Evolutionary conservation across 1,284 basidiomycete genomes (phyloP).

Genomic region (Moniliophthora roreri): DNA sequence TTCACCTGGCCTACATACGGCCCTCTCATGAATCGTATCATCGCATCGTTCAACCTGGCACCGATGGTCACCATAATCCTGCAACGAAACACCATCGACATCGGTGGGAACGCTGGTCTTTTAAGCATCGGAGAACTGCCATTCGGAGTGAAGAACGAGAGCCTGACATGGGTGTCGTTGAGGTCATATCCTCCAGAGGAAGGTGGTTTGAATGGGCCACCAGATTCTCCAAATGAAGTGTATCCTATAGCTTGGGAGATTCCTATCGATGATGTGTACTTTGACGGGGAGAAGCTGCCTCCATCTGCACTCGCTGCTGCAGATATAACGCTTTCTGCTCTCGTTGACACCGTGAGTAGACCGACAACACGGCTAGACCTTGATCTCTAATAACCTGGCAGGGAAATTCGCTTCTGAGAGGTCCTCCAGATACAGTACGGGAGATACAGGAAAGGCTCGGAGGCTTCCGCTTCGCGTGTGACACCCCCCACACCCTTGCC

Average conservation of each 20-base stretch:
- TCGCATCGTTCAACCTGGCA: slow-evolving; percentile 28
- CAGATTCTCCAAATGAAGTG: slow-evolving; percentile 42
- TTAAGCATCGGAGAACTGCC: slow-evolving; percentile 55
- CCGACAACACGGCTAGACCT: neutral
- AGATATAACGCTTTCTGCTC: slow-evolving; percentile 33
- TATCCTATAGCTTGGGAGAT: slow-evolving; percentile 58
- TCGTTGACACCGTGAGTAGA: slow-evolving; percentile 38
- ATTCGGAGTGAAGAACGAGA: slow-evolving; percentile 33
- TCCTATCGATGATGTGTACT: slow-evolving; percentile 52
- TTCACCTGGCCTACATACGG: slow-evolving; percentile 24
- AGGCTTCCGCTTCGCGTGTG: slow-evolving; percentile 35
- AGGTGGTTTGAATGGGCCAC: slow-evolving; percentile 42
- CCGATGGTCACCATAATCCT: slow-evolving; percentile 46
- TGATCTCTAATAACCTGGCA: slow-evolving; percentile 13
- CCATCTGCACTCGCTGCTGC: slow-evolving; percentile 37
- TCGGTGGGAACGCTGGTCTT: slow-evolving; percentile 50
- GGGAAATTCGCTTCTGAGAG: slow-evolving; percentile 41
- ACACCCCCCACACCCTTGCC: slow-evolving; percentile 39
- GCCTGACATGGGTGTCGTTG: slow-evolving; percentile 52
- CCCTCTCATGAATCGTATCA: slow-evolving; percentile 41
- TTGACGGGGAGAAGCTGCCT: slow-evolving; percentile 51
- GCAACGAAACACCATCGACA: slow-evolving; percentile 49
- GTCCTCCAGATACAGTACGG: slow-evolving; percentile 36
- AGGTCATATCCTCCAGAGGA: slow-evolving; percentile 41
- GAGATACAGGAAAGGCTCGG: slow-evolving; percentile 19